A percentile compares a stretch with the other conserved stretches of the same genome.
phyloP scores from a whole-genome alignment of 805 yeast species.

The Yarrowia osloensis region DNA sequence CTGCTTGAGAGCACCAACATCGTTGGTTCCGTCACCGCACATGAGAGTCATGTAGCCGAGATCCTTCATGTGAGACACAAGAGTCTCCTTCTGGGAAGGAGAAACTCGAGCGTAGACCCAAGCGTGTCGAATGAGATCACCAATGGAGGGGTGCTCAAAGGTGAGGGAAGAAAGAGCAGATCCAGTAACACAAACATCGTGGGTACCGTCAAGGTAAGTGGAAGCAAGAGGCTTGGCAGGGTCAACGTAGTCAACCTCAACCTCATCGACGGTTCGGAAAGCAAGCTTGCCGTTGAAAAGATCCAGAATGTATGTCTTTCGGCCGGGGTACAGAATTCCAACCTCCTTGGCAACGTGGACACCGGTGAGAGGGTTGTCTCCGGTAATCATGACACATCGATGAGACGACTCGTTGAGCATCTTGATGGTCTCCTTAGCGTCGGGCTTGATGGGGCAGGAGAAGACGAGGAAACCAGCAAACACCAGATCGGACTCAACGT shows the following conservation, averaged over 20 bases:
- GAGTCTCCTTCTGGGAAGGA: slow-evolving; percentile 91
- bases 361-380: slow-evolving; percentile 98
- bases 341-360: slow-evolving; percentile 97
- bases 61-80: slow-evolving; percentile 77
- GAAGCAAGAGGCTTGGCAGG: slow-evolving; percentile 57
- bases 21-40: slow-evolving; percentile 99
- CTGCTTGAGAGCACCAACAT: slow-evolving; percentile 98
- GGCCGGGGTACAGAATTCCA: slow-evolving; percentile 63
- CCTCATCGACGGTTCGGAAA: slow-evolving; percentile 85
- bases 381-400: slow-evolving; percentile 96
- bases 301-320: slow-evolving; percentile 83
- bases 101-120: slow-evolving; percentile 99
- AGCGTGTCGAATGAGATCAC: slow-evolving; percentile 76
- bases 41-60: slow-evolving; percentile 91
- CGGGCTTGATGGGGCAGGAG: slow-evolving; percentile 94
- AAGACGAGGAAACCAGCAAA: slow-evolving; percentile 95
- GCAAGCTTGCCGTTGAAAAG: slow-evolving; percentile 73
- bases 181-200: slow-evolving; percentile 92
- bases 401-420: slow-evolving; percentile 96
- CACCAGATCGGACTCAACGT: slow-evolving; percentile 68
- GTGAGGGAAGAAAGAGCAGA: slow-evolving; percentile 70
- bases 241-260: slow-evolving; percentile 65
- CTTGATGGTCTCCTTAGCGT: slow-evolving; percentile 84
- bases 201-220: slow-evolving; percentile 46
- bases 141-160: slow-evolving; percentile 66